Base-by-base conservation (phyloP, 2,329 filamentous ascomycete species). In the Epichloe coenophiala region DNA sequence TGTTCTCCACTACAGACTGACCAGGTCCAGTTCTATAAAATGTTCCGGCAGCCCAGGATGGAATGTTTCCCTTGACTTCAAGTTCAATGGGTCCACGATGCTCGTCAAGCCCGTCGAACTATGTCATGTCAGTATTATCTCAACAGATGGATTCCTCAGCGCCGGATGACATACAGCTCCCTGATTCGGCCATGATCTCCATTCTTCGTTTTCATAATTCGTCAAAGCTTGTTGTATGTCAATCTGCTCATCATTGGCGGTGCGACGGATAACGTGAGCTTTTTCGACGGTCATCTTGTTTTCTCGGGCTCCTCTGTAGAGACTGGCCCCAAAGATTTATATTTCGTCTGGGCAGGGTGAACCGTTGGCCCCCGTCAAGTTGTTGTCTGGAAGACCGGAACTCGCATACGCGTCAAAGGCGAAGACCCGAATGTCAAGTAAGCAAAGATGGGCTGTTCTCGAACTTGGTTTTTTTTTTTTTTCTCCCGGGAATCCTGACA, bases 11-110 rank as follows among this genome's bases (percentile, higher is more conserved):
- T 38, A 75, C 75, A 62, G 76, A 78, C 31, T 77, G 73, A 1
- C 86, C 84, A 0, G 86, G 85, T 0, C 88, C 87, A 0, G 84
- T 89, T 23, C 87, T 77, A 63, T 83, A 91, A 1, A 93, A 72
- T 1, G 77, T 72, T 1, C 88, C 88, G 2, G 84, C 80, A 3
- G 80, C 80, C 71, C 85, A 90, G 1, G 71, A 52, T 1, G 88
- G 88, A 47, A 93, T 88, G 0, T 64, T 63, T 11, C 88, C 88
- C 38, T 70, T 72, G 5, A 91, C 73, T 0, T 61, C 59, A 12
- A 91, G 73, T 46, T 81, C 70, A 4, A 89, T 68, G 0, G 86
- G 84, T 0, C 76, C 75, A 4, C 74, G 74, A 55, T 86, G 76
- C 58, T 88, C 82, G 12, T 78, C 78, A 41, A 83, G 71, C 17